Percentiles rank a stretch among this genome's conserved stretches.
Conservation (phyloP, 2,329 filamentous ascomycete species). For the Fusarium sp. region DNA sequence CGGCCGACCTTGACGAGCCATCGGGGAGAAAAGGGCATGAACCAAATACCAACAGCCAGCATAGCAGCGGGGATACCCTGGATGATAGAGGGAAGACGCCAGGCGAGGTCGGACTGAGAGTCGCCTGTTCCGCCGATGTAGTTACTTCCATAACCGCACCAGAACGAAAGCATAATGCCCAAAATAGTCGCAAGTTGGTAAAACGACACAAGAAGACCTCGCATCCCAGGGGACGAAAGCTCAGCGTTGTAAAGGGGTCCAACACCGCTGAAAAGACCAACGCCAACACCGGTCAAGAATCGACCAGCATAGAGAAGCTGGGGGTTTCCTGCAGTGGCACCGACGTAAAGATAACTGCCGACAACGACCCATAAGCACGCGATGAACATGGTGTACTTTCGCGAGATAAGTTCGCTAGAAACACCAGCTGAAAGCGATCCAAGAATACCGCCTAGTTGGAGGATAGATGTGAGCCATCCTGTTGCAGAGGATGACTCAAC, state of each 20-base stretch:
- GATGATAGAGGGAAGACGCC: slow-evolving; percentile 57
- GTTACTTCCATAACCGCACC: slow-evolving; percentile 56
- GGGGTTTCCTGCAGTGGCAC: slow-evolving; percentile 51
- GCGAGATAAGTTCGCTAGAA: slow-evolving; percentile 58
- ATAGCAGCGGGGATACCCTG: slow-evolving; percentile 57
- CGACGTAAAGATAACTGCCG: slow-evolving; percentile 56
- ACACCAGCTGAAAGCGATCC: slow-evolving; percentile 59
- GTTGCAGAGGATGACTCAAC: slow-evolving; percentile 56
- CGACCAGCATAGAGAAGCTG: slow-evolving; percentile 57
- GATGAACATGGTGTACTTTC: slow-evolving; percentile 62
- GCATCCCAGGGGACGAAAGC: slow-evolving; percentile 69
- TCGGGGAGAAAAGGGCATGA: slow-evolving; percentile 81
- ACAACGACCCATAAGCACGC: slow-evolving; percentile 58
- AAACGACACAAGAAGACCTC: slow-evolving; percentile 71
- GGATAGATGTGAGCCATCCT: slow-evolving; percentile 61
- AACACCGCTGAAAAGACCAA: slow-evolving; percentile 57
- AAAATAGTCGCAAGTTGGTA: slow-evolving; percentile 61
- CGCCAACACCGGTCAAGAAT: slow-evolving; percentile 60
- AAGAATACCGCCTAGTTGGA: slow-evolving; percentile 60
- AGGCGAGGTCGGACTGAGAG: slow-evolving; percentile 52
- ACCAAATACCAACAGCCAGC: slow-evolving; percentile 75
- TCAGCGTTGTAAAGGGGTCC: slow-evolving; percentile 61
- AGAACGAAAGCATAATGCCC: slow-evolving; percentile 60
- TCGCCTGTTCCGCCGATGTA: slow-evolving; percentile 58
- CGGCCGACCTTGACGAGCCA: slow-evolving; percentile 79